Percentiles rank a stretch among this genome's conserved stretches.
These are phyloP conservation scores for Quercus agrifolia DNA, from an alignment of 306 rosid genomes.

Conservation along the genomic window DNA sequence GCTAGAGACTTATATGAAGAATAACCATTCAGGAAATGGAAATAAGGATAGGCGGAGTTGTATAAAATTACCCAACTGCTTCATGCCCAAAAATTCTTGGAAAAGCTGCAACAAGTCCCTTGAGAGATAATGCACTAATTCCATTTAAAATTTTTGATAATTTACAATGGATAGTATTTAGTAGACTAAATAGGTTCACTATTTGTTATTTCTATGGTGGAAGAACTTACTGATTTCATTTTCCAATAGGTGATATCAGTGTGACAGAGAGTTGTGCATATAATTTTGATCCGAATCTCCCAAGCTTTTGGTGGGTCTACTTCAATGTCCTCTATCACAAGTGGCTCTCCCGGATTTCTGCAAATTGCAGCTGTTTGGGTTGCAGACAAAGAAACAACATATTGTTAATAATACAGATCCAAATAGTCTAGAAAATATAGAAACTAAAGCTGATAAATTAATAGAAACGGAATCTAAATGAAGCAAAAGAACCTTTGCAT, in stretches of 20 bases:
- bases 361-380: conserved; percentile 55
- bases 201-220: too few relatives aligned
- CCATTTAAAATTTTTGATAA: background rate
- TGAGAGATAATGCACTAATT: background rate
- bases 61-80: conserved; percentile 54
- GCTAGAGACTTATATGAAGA: background rate
- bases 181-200: too few relatives aligned
- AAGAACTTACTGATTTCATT: conserved; percentile 29
- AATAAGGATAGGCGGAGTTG: background rate
- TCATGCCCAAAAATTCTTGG: conserved; percentile 54
- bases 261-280: conserved; percentile 60
- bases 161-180: background rate
- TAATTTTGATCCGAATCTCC: conserved; percentile 56
- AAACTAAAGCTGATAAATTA: background rate
- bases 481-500: conserved; percentile 43
- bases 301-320: conserved; percentile 58
- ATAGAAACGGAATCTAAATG: background rate
- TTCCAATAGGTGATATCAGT: conserved; percentile 52
- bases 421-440: background rate
- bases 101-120: conserved; percentile 20
- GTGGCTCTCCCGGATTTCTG: conserved; percentile 48
- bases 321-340: conserved; percentile 52
- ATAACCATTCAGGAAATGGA: too few relatives aligned
- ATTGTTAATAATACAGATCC: background rate
- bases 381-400: background rate